phyloP scores from a whole-genome alignment of 1,284 basidiomycete species.

The Puccinia horiana region DNA sequence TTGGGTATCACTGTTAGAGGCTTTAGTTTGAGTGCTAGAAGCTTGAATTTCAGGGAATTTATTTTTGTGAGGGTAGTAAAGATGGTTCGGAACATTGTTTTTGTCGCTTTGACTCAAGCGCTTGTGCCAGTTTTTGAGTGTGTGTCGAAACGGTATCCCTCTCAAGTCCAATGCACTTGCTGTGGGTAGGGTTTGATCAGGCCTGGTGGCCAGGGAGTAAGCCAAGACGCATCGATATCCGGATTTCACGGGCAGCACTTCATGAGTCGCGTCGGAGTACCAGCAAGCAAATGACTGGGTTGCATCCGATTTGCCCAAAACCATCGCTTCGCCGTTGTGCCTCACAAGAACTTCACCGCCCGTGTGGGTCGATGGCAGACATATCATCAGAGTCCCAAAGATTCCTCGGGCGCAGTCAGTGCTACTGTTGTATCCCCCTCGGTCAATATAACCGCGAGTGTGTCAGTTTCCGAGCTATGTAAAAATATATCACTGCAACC shows the following conservation, averaged over 20 bases:
- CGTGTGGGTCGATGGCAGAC: slow-evolving; percentile 39
- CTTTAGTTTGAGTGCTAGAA: too few species aligned
- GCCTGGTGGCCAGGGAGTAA: slow-evolving; percentile 59
- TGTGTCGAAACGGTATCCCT: background rate
- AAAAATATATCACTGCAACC: background rate
- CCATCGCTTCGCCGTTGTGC: background rate
- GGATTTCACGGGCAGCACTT: slow-evolving; percentile 60
- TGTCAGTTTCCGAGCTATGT: background rate
- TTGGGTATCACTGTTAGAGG: too few species aligned
- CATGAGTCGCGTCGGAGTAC: slow-evolving; percentile 63
- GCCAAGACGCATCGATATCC: slow-evolving; percentile 63
- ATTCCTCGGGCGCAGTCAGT: slow-evolving; percentile 12
- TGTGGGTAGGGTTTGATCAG: background rate
- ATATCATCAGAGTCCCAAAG: slow-evolving; percentile 50
- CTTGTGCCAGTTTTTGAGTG: background rate
- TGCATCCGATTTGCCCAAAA: background rate
- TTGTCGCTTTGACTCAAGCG: background rate
- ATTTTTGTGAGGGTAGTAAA: background rate
- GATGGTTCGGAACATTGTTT: background rate
- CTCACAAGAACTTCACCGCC: slow-evolving; percentile 42
- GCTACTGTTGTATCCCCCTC: background rate
- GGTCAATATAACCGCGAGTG: too few species aligned
- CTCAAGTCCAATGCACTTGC: background rate
- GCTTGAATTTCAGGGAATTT: background rate
- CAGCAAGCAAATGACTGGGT: slow-evolving; percentile 59